Percentiles rank a stretch among this genome's conserved stretches.
phyloP scores from a whole-genome alignment of 1,284 basidiomycete species.

The Moesziomyces antarcticus region DNA sequence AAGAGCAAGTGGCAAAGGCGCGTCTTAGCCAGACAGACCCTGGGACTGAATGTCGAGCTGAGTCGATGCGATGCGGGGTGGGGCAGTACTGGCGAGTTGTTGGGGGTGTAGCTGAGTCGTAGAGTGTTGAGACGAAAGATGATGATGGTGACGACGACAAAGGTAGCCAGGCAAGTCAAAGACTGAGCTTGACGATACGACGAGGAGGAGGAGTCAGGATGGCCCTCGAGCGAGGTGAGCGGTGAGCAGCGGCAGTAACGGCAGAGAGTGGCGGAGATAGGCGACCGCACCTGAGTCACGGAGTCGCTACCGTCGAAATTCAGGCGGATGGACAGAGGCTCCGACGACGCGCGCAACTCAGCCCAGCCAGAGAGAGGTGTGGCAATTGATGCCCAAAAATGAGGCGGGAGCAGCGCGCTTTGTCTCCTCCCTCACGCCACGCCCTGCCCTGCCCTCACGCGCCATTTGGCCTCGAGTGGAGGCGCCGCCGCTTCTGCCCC shows the following conservation, averaged over 20 bases:
- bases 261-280: slow-evolving; percentile 22
- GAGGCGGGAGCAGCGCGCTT: no score
- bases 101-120: slow-evolving; percentile 13
- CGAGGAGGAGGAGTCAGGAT: neutral
- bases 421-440: no score
- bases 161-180: neutral
- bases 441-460: no score
- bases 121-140: neutral
- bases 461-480: no score
- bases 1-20: no score
- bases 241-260: no score
- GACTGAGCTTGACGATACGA: slow-evolving; percentile 2
- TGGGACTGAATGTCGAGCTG: neutral
- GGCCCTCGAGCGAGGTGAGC: no score
- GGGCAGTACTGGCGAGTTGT: no score
- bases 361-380: no score
- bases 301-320: neutral
- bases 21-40: no score
- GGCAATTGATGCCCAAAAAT: no score
- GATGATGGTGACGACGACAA: slow-evolving; percentile 12
- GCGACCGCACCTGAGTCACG: slow-evolving; percentile 3
- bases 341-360: neutral
- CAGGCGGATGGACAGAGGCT: slow-evolving; percentile 6
- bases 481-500: no score
- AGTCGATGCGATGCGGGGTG: slow-evolving; percentile 1